Evolutionary conservation across 148 eudicot species (phyloP).

Genomic region (Polygonum maritimum): DNA sequence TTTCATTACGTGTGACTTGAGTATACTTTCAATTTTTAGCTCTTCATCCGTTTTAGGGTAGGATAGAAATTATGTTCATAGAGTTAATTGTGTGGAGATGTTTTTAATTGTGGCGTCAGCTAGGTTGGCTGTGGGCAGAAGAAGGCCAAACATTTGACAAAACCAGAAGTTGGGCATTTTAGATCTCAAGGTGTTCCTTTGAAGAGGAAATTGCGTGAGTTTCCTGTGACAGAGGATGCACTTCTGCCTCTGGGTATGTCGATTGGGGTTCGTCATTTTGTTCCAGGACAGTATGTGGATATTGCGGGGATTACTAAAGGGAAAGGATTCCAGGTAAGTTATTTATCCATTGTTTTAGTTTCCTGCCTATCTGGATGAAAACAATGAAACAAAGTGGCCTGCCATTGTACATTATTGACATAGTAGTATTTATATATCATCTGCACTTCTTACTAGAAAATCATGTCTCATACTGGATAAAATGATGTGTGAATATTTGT

Average conservation of each 20-base stretch:
- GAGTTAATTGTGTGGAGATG: conserved; percentile 20
- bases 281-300: conserved; percentile 94
- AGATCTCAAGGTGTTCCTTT: conserved; percentile 97
- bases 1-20: not conserved
- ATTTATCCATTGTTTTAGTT: not conserved
- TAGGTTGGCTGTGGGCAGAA: conserved; percentile 94
- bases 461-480: not conserved
- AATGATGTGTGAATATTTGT: not conserved
- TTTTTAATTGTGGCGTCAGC: conserved; percentile 25
- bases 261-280: conserved; percentile 82
- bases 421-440: not conserved
- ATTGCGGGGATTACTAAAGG: conserved; percentile 91
- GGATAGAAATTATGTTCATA: not conserved
- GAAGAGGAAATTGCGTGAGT: conserved; percentile 94
- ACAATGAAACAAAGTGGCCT: not conserved
- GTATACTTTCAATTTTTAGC: not conserved
- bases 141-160: conserved; percentile 82
- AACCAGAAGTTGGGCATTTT: conserved; percentile 95
- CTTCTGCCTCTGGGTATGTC: conserved; percentile 78
- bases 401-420: not conserved
- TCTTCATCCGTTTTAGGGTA: not conserved
- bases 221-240: conserved; percentile 86
- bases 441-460: not conserved
- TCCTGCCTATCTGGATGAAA: not conserved
- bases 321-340: conserved; percentile 86